Percentiles rank a stretch among this genome's conserved stretches.
Evolutionary conservation across 352 stramenopile species (phyloP).

Genomic region (Globisporangium megalacanthum): DNA sequence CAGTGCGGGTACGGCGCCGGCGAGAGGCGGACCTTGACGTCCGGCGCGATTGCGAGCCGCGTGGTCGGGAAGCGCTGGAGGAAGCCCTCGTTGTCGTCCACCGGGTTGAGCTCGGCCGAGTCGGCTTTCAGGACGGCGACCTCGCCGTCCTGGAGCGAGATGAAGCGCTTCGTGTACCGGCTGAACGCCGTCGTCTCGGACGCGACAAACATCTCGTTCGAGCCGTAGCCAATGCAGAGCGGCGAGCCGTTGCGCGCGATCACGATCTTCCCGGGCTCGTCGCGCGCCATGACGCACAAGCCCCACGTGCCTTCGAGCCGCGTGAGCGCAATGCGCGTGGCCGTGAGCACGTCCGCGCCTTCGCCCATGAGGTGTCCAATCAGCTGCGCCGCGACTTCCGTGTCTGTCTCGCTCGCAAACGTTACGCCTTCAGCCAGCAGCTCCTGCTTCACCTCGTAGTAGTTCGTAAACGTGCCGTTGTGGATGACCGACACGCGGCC

Average conservation of each 20-base stretch:
- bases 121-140: constrained; percentile 94
- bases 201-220: constrained; percentile 95
- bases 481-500: constrained; percentile 95
- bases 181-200: constrained; percentile 93
- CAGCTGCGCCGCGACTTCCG: constrained; percentile 97
- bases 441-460: constrained; percentile 89
- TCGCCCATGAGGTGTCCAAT: constrained; percentile 91
- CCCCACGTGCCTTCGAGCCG: constrained; percentile 96
- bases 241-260: constrained; percentile 97
- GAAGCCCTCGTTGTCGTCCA: constrained; percentile 71
- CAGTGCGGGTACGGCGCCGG: constrained; percentile 95
- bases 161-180: constrained; percentile 97
- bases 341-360: constrained; percentile 74
- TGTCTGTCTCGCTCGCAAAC: constrained; percentile 97
- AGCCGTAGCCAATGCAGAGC: constrained; percentile 86
- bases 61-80: constrained; percentile 83
- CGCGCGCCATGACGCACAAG: constrained; percentile 89
- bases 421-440: constrained; percentile 81
- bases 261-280: constrained; percentile 94
- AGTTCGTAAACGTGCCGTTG: constrained; percentile 99
- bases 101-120: constrained; percentile 90
- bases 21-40: constrained; percentile 93
- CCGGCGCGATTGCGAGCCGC: constrained; percentile 87
- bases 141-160: constrained; percentile 95
- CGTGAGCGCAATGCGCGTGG: constrained; percentile 87